Evolutionary conservation across 768 basidiomycete species (phyloP).

Genomic region (Mycena vulgaris): DNA sequence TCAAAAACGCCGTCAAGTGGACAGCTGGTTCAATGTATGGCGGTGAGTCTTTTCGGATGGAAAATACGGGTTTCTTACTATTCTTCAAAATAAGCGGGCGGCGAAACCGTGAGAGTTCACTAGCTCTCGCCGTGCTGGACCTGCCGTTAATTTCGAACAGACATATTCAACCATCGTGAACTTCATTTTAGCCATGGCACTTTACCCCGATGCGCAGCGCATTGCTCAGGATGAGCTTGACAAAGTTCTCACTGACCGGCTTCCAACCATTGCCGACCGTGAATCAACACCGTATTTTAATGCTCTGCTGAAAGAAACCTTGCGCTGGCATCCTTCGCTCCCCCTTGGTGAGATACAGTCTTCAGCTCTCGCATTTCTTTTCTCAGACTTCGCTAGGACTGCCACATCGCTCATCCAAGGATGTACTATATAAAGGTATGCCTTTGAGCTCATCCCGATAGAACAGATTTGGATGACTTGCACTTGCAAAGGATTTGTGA

Average conservation of each 20-base stretch:
- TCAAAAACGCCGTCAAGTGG: conserved; percentile 30
- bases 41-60: conserved; percentile 24
- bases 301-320: conserved; percentile 21
- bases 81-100: neutral
- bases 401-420: neutral
- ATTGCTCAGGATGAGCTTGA: conserved; percentile 46
- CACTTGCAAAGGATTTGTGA: neutral
- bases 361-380: neutral
- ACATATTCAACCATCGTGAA: conserved; percentile 7
- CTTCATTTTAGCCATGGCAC: conserved; percentile 38
- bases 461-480: neutral
- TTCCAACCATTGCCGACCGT: conserved; percentile 44
- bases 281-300: conserved; percentile 41
- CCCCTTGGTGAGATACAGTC: neutral
- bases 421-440: neutral
- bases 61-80: too few relatives aligned
- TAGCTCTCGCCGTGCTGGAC: too few relatives aligned
- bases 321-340: conserved; percentile 8
- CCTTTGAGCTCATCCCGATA: neutral
- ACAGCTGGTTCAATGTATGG: conserved; percentile 38
- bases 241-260: conserved; percentile 39
- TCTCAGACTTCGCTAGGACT: neutral
- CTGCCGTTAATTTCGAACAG: neutral
- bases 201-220: conserved; percentile 39
- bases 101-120: neutral